These are phyloP conservation scores for Chaetomiaceae sp. DNA, from an alignment of 2,329 filamentous ascomycete species.

Conservation along the genomic window DNA sequence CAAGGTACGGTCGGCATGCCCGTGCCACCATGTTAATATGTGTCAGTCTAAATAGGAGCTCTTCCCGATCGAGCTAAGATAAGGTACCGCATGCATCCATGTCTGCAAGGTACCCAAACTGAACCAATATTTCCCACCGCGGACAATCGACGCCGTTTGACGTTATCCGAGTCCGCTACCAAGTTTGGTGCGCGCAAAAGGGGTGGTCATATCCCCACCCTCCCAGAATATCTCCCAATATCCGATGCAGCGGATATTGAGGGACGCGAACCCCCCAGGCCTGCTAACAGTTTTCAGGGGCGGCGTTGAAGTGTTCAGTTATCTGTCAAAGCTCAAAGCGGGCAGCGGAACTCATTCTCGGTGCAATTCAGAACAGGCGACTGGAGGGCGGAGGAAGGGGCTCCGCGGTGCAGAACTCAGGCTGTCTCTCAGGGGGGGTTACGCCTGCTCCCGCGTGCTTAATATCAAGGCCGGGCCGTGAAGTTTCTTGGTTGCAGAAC, in stretches of 20 bases:
- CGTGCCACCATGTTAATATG: no score
- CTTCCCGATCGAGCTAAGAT: no score
- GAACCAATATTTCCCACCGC: no score
- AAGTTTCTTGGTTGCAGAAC: no score
- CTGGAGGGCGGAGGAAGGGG: conserved; percentile 17
- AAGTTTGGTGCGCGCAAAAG: background rate
- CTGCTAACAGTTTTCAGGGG: background rate
- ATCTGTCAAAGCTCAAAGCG: background rate
- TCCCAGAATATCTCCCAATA: background rate
- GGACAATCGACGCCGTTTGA: no score
- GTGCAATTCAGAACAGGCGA: conserved; percentile 7
- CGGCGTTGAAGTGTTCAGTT: background rate
- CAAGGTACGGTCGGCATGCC: no score
- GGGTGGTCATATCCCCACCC: background rate
- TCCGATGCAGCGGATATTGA: conserved; percentile 7
- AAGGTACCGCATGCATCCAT: no score
- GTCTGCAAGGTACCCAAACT: no score
- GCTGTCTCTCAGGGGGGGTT: conserved; percentile 1
- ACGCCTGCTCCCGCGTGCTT: background rate
- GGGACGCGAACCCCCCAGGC: background rate
- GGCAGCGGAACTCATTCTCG: conserved; percentile 2
- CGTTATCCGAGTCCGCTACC: background rate
- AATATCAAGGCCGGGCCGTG: background rate
- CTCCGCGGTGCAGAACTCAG: no score
- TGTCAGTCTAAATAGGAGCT: no score